Conservation (phyloP, 176 grass and related monocot genomes). For the Aegilops umbellulata region DNA sequence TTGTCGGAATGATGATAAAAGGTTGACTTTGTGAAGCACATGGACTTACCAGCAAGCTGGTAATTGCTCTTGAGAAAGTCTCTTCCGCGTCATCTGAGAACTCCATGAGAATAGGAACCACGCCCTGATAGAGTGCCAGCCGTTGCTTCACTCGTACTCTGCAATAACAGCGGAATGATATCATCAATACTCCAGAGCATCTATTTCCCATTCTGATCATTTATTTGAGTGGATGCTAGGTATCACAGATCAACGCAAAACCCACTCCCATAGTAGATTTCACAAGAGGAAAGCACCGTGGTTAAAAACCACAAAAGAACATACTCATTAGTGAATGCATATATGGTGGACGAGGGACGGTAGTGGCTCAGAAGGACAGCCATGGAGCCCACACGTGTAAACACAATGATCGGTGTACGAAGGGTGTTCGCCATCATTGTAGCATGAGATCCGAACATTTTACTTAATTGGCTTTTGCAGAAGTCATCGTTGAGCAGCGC, state of each 20-base stretch:
- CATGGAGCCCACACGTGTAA: conserved; percentile 97
- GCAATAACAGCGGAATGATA: conserved; percentile 14
- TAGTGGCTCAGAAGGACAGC: conserved; percentile 92
- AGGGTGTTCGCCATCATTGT: conserved; percentile 92
- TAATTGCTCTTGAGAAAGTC: conserved; percentile 87
- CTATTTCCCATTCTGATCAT: background rate
- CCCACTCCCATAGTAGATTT: background rate
- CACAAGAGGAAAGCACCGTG: background rate
- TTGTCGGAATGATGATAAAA: background rate
- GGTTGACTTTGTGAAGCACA: background rate
- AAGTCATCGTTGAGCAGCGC: conserved; percentile 43
- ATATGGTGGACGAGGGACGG: conserved; percentile 74
- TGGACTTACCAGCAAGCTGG: conserved; percentile 62
- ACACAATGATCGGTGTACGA: conserved; percentile 79
- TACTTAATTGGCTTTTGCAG: conserved; percentile 67
- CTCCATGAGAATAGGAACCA: conserved; percentile 82
- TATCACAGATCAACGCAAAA: background rate
- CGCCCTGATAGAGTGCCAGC: conserved; percentile 85
- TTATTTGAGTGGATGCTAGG: background rate
- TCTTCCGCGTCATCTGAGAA: conserved; percentile 93
- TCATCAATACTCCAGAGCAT: conserved; percentile 10
- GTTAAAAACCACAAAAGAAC: conserved; percentile 13
- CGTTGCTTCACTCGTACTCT: conserved; percentile 87
- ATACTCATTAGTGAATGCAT: conserved; percentile 97
- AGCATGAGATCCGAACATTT: conserved; percentile 93